A percentile compares a stretch with the other conserved stretches of the same genome.
phyloP scores from a whole-genome alignment of 495 filamentous ascomycete species.

The Penicillium cinerascens region DNA sequence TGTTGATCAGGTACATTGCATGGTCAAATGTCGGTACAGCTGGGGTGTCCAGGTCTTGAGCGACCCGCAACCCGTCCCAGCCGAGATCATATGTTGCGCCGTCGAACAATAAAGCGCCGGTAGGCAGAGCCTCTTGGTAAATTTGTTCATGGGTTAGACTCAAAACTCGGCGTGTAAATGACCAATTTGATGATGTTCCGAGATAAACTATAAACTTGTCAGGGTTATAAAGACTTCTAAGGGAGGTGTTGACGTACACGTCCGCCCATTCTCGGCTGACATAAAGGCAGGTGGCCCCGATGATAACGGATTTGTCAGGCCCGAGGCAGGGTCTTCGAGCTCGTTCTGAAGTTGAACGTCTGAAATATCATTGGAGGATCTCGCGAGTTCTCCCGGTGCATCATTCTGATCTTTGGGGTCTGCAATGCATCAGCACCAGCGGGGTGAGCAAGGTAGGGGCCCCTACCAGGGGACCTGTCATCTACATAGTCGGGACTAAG shows the following conservation, averaged over 20 bases:
- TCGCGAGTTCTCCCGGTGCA: conserved; percentile 6
- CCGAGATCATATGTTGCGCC: conserved; percentile 38
- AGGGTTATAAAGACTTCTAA: neutral
- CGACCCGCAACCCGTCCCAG: conserved; percentile 35
- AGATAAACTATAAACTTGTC: conserved; percentile 31
- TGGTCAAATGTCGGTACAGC: conserved; percentile 37
- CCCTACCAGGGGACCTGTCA: conserved; percentile 12
- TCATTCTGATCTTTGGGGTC: conserved; percentile 18
- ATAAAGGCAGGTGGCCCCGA: conserved; percentile 35
- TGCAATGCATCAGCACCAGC: conserved; percentile 8
- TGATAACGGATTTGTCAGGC: conserved; percentile 38
- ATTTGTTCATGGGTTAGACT: conserved; percentile 38
- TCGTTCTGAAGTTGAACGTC: conserved; percentile 9
- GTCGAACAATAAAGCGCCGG: conserved; percentile 37
- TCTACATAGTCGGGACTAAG: conserved; percentile 16
- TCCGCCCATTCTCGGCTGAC: conserved; percentile 28
- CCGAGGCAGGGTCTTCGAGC: conserved; percentile 21
- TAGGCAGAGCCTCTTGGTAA: conserved; percentile 31
- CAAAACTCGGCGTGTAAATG: conserved; percentile 40
- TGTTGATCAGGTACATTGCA: conserved; percentile 41
- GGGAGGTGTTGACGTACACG: conserved; percentile 19
- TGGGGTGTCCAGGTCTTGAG: conserved; percentile 20
- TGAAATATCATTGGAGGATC: conserved; percentile 6
- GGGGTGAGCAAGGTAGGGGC: neutral
- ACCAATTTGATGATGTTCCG: conserved; percentile 47